A percentile compares a stretch with the other conserved stretches of the same genome.
Conservation (phyloP, 768 basidiomycete genomes). For the Floccularia luteovirens region DNA sequence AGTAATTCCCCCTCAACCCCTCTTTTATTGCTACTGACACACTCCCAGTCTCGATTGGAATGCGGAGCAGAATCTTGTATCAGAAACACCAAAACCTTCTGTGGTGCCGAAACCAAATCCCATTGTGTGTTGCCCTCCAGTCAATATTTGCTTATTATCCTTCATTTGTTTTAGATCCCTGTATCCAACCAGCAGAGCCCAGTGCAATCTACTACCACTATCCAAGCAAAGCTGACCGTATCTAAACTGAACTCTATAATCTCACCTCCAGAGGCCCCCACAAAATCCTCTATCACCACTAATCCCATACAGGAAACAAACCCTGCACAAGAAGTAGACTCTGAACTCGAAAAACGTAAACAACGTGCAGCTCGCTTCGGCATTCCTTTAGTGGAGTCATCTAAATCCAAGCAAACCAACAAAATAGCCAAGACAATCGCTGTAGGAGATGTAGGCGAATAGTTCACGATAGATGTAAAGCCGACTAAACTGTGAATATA, state of each 20-base stretch:
- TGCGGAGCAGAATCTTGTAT: constrained; percentile 17
- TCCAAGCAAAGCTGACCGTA: too few relatives aligned
- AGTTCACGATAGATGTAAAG: too few relatives aligned
- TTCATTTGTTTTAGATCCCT: neutral
- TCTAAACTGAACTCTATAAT: too few relatives aligned
- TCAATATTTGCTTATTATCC: neutral
- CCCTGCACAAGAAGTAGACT: constrained; percentile 21
- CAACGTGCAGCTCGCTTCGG: constrained; percentile 66
- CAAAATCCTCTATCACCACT: neutral
- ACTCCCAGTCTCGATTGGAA: constrained; percentile 34
- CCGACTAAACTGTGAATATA: constrained; percentile 12
- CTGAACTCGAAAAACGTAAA: constrained; percentile 49
- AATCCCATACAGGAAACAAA: neutral
- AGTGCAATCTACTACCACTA: neutral
- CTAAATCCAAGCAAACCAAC: constrained; percentile 9
- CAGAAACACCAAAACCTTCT: constrained; percentile 8
- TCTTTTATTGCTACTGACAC: constrained; percentile 2
- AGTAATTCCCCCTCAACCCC: constrained; percentile 12
- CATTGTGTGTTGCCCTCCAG: too few relatives aligned
- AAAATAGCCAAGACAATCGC: neutral
- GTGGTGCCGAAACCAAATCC: neutral
- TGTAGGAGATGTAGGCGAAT: neutral
- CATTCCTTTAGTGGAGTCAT: constrained; percentile 44
- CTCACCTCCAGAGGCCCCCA: too few relatives aligned
- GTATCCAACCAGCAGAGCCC: neutral